A percentile compares a stretch with the other conserved stretches of the same genome.
Evolutionary conservation across 257 asterid genomes (phyloP).

Genomic region (Solanum medicagineum): DNA sequence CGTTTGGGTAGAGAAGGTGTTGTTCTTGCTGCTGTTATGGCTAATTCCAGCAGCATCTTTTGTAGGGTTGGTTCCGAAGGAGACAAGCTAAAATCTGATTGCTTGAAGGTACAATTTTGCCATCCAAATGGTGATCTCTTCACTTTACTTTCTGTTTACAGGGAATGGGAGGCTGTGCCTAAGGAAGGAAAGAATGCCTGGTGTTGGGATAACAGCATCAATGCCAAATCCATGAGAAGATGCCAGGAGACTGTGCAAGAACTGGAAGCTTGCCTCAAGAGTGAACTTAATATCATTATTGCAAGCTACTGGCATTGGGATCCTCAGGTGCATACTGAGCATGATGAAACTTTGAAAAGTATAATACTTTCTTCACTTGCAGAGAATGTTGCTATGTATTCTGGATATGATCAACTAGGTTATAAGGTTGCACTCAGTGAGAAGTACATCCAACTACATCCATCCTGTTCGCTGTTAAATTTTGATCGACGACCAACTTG

Average conservation of each 20-base stretch:
- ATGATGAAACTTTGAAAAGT: slow-evolving; percentile 49
- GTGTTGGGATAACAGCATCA: slow-evolving; percentile 95
- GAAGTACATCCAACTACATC: slow-evolving; percentile 74
- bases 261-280: slow-evolving; percentile 58
- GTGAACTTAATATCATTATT: slow-evolving; percentile 53
- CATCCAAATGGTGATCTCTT: slow-evolving; percentile 81
- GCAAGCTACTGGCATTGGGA: slow-evolving; percentile 83
- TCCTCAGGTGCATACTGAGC: slow-evolving; percentile 34
- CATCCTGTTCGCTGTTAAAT: slow-evolving; percentile 70
- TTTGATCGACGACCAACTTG: slow-evolving; percentile 77
- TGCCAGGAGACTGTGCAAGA: slow-evolving; percentile 74
- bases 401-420: slow-evolving; percentile 89
- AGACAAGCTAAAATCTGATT: slow-evolving; percentile 62
- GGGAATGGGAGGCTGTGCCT: slow-evolving; percentile 64
- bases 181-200: slow-evolving; percentile 38
- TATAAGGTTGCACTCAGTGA: slow-evolving; percentile 67
- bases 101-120: slow-evolving; percentile 82
- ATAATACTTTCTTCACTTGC: slow-evolving; percentile 61
- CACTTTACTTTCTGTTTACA: slow-evolving; percentile 81
- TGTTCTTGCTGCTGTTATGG: slow-evolving; percentile 92
- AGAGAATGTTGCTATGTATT: slow-evolving; percentile 88
- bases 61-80: slow-evolving; percentile 73
- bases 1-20: slow-evolving; percentile 71
- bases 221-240: slow-evolving; percentile 85
- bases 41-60: slow-evolving; percentile 77